Evolutionary conservation across 2,329 filamentous ascomycete species (phyloP).

Genomic region (Paecilomyces dactylethromorphus): DNA sequence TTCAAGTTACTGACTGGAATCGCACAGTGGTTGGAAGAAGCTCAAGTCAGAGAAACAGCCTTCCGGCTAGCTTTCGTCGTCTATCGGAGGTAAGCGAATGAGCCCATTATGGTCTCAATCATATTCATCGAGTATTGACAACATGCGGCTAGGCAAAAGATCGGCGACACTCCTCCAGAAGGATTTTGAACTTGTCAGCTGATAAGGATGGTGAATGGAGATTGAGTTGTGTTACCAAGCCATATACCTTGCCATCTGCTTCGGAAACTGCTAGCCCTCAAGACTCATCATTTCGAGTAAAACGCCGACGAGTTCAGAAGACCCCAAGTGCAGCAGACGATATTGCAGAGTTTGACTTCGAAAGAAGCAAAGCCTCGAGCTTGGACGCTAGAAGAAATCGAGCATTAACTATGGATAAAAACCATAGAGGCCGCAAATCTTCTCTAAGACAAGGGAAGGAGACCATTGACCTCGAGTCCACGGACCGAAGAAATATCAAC

Average conservation of each 20-base stretch:
- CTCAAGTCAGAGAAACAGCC: not conserved
- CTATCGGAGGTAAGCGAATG: not conserved
- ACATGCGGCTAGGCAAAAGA: not conserved
- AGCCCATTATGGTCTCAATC: not conserved
- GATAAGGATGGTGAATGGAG: conserved; percentile 1
- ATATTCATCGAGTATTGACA: not conserved
- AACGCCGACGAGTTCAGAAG: not conserved
- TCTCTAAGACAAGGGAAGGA: not conserved
- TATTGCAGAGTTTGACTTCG: not conserved
- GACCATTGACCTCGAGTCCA: not conserved
- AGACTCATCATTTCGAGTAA: conserved; percentile 5
- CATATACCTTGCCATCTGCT: not conserved
- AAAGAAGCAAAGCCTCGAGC: not conserved
- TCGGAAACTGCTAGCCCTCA: conserved; percentile 3
- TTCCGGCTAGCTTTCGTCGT: not conserved
- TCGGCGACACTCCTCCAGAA: not conserved
- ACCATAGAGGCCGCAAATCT: not conserved
- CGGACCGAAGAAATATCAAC: not conserved
- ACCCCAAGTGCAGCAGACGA: not conserved
- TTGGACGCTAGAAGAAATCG: not conserved
- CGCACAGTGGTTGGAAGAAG: not conserved
- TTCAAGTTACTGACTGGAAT: not conserved
- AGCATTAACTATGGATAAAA: not conserved
- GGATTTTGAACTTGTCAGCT: conserved; percentile 3
- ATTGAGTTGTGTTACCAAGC: not conserved